A percentile compares a stretch with the other conserved stretches of the same genome.
phyloP scores from a whole-genome alignment of 139 green algal species.

The Microglena sp. region DNA sequence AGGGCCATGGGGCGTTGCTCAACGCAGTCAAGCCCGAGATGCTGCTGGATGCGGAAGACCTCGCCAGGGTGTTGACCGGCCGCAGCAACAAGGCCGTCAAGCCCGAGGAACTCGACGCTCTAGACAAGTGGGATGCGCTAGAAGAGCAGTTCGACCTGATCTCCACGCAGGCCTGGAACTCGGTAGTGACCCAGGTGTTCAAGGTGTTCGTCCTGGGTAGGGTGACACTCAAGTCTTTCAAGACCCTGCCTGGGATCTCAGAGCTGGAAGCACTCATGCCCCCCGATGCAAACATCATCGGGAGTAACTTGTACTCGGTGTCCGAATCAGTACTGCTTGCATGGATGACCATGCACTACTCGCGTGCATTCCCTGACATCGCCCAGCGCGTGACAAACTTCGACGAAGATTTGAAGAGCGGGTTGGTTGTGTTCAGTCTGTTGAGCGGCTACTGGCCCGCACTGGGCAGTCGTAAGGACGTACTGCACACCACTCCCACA shows the following conservation, averaged over 20 bases:
- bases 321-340: conserved; percentile 55
- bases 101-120: conserved; percentile 25
- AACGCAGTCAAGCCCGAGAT: conserved; percentile 67
- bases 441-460: conserved; percentile 54
- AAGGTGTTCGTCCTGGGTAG: conserved; percentile 59
- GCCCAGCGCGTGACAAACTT: conserved; percentile 27
- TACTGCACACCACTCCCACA: conserved; percentile 8
- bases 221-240: conserved; percentile 44
- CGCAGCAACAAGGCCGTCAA: conserved; percentile 26
- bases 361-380: conserved; percentile 29
- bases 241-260: conserved; percentile 28
- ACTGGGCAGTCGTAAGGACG: conserved; percentile 15
- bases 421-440: conserved; percentile 48
- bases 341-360: conserved; percentile 43
- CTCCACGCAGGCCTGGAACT: conserved; percentile 44
- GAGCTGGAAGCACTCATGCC: conserved; percentile 10
- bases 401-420: conserved; percentile 39
- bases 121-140: conserved; percentile 47
- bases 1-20: conserved; percentile 52
- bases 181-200: conserved; percentile 48
- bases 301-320: conserved; percentile 55
- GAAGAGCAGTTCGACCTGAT: conserved; percentile 43
- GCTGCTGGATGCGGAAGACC: conserved; percentile 50
- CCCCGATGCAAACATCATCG: conserved; percentile 25
- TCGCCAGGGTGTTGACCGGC: conserved; percentile 26